Percentiles rank a stretch among this genome's conserved stretches.
phyloP scores from a whole-genome alignment of 306 rosid genomes.

The Arachis hypogaea region DNA sequence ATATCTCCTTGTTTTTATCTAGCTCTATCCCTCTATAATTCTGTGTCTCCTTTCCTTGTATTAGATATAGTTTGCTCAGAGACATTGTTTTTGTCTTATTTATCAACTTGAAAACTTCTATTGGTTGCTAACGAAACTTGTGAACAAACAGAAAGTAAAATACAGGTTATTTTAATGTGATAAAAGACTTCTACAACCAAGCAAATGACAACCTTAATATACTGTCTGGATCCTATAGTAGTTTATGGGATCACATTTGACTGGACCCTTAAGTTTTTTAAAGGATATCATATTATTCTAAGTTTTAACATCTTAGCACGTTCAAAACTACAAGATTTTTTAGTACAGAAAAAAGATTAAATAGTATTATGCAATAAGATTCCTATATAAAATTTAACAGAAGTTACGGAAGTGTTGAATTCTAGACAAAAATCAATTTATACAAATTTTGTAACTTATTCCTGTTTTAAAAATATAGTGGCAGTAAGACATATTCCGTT shows the following conservation, averaged over 20 bases:
- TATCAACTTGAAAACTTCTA: conserved; percentile 35
- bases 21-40: conserved; percentile 27
- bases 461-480: conserved; percentile 4
- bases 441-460: conserved; percentile 23
- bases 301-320: conserved; percentile 6
- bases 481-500: conserved; percentile 17
- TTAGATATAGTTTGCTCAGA: conserved; percentile 31
- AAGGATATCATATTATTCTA: conserved; percentile 6
- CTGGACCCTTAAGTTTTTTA: conserved; percentile 7
- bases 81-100: conserved; percentile 49
- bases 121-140: conserved; percentile 29
- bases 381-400: background rate
- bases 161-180: conserved; percentile 26
- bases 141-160: conserved; percentile 17
- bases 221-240: background rate
- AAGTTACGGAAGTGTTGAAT: conserved; percentile 11
- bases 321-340: background rate
- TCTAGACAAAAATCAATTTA: background rate
- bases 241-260: conserved; percentile 30
- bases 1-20: conserved; percentile 43
- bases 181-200: conserved; percentile 26
- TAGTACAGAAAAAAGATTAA: conserved; percentile 10
- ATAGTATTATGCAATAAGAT: background rate
- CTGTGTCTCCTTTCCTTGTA: conserved; percentile 28
- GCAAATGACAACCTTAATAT: conserved; percentile 37